Conservation (phyloP, 2,329 filamentous ascomycete species). For the Stachybotrys elegans region DNA sequence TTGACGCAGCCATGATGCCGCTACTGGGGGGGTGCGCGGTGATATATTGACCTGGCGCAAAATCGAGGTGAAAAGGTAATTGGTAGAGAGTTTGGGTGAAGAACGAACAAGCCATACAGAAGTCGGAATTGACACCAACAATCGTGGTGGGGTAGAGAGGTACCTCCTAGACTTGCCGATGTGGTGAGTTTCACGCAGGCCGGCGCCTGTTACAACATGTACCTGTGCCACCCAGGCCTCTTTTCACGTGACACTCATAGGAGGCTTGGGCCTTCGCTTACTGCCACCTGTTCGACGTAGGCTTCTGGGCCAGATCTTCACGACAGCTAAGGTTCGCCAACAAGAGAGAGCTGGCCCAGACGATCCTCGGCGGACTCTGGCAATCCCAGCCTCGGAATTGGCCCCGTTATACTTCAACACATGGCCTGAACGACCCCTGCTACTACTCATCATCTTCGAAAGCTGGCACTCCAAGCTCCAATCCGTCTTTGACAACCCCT, state of each 20-base stretch:
- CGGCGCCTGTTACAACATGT: too few relatives aligned
- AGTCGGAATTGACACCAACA: too few relatives aligned
- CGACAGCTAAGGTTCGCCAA: conserved; percentile 22
- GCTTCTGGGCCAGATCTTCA: conserved; percentile 31
- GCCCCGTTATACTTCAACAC: conserved; percentile 18
- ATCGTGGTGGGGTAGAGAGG: too few relatives aligned
- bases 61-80: too few relatives aligned
- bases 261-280: too few relatives aligned
- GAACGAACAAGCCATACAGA: too few relatives aligned
- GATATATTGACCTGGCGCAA: too few relatives aligned
- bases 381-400: conserved; percentile 21
- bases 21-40: conserved; percentile 5
- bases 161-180: too few relatives aligned
- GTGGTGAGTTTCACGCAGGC: too few relatives aligned
- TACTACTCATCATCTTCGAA: conserved; percentile 9
- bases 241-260: too few relatives aligned
- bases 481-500: conserved; percentile 17
- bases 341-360: conserved; percentile 19
- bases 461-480: conserved; percentile 13
- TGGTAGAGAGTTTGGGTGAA: too few relatives aligned
- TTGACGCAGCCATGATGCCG: conserved; percentile 56
- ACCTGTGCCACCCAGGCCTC: too few relatives aligned
- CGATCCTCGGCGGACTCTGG: conserved; percentile 22
- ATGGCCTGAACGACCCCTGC: conserved; percentile 23
- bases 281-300: conserved; percentile 35